Evolutionary conservation across 306 rosid genomes (phyloP), one percentile per base, ranked within the genome.

Genomic region (Fagus sylvatica): DNA sequence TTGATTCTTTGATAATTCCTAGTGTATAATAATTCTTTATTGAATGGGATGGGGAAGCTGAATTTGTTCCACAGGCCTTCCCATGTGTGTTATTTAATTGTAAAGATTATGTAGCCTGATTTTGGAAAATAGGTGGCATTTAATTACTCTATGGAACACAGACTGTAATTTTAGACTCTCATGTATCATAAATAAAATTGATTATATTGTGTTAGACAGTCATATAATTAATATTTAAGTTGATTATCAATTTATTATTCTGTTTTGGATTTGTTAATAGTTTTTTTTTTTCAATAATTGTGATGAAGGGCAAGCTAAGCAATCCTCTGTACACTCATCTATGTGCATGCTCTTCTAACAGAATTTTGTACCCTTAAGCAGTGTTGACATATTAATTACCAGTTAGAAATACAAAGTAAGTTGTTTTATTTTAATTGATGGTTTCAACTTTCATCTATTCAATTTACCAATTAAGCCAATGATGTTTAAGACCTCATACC

Each of bases 1-100:
- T 30, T 36, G 53, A 61, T 46, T 72, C 42, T 48, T 54, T 74
- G 72, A 71, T 67, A 68, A 15, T 55, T 67, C 33, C 1, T 2
- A 53, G 41, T 43, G 19, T 28, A 9, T 17, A 40, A 43, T 56
- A 61, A 19, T 34, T 74, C 68, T 71, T 53, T 13, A 71, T 28
- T 71, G 37, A 46, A 43, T 66, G 71, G 48, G 37, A 43, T 33
- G 34, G 74, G 72, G 9, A 15, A 2, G 49, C 71, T 7, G 30
- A 65, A 70, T 28, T 41, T 75, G 37, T 62, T 64, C 11, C 39
- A 61, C 39, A 70, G 53, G 69, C 73, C 64, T 76, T 22, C 53
- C 72, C 68, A 39, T 75, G 48, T 43, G 46, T 40, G 5, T 13
- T 34, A 74, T 74, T 74, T 3, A 68, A 57, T 46, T 80, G 71